phyloP scores from a whole-genome alignment of 2,329 filamentous ascomycete species.

The Samsoniella hepiali region DNA sequence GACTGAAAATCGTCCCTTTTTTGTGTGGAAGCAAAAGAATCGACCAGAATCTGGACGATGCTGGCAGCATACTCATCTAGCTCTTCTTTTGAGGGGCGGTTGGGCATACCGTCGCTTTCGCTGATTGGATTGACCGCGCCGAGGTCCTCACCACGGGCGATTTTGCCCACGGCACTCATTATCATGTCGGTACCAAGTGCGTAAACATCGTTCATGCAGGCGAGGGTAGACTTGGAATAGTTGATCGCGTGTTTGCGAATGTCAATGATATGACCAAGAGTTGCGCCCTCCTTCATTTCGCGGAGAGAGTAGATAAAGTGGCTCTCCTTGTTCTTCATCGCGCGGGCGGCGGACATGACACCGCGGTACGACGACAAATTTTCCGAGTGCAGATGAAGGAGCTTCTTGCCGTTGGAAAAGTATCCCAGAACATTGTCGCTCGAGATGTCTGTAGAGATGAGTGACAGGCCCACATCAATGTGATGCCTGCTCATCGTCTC shows the following conservation, averaged over 20 bases:
- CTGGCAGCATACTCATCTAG: constrained; percentile 14
- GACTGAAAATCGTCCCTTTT: constrained; percentile 15
- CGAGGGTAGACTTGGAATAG: background rate
- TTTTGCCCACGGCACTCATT: background rate
- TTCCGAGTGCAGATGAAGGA: constrained; percentile 6
- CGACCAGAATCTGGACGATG: constrained; percentile 14
- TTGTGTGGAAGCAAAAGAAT: constrained; percentile 7
- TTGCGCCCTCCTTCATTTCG: background rate
- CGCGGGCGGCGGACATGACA: constrained; percentile 4
- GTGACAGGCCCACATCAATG: constrained; percentile 11
- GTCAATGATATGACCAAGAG: background rate
- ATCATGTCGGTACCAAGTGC: constrained; percentile 11
- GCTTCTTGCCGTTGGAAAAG: constrained; percentile 9
- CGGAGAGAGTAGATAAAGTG: constrained; percentile 16
- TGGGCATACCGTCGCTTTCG: background rate
- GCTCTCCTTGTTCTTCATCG: constrained; percentile 2
- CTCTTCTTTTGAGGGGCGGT: background rate
- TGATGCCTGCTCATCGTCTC: constrained; percentile 5
- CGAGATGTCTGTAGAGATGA: background rate
- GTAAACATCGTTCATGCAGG: constrained; percentile 12
- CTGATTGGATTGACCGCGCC: background rate
- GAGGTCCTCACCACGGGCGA: constrained; percentile 10
- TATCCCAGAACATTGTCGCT: background rate
- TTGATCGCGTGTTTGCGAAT: constrained; percentile 12
- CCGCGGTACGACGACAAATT: constrained; percentile 6